These are phyloP conservation scores for Candida sakaeoensis DNA, from an alignment of 805 yeast genomes.

Conservation along the genomic window DNA sequence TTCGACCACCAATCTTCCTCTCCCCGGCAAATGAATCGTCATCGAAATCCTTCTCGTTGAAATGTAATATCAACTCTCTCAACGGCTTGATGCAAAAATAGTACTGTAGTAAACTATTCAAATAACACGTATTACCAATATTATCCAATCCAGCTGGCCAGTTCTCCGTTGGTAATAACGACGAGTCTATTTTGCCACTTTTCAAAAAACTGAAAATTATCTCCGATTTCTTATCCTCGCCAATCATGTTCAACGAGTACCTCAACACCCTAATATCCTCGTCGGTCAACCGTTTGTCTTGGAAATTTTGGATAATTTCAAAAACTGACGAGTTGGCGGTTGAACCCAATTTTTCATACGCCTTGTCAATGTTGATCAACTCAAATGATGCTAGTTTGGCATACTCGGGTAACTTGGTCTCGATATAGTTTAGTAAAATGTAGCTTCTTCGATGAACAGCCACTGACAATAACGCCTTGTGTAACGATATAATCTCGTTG, in stretches of 20 bases:
- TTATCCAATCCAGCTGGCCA: conserved; percentile 93
- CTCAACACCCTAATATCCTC: conserved; percentile 56
- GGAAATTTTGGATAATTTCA: conserved; percentile 50
- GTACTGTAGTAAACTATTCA: conserved; percentile 86
- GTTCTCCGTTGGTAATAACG: conserved; percentile 54
- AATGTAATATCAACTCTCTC: conserved; percentile 59
- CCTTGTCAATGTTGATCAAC: conserved; percentile 21
- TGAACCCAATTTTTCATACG: conserved; percentile 42
- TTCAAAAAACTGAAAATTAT: conserved; percentile 53
- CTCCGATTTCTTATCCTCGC: conserved; percentile 50
- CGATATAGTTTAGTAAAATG: conserved; percentile 53
- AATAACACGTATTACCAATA: conserved; percentile 93
- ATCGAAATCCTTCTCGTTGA: conserved; percentile 33
- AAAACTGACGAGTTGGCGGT: conserved; percentile 50
- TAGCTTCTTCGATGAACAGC: conserved; percentile 58
- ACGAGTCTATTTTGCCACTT: conserved; percentile 58
- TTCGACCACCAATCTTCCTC: conserved; percentile 79
- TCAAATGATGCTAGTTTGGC: conserved; percentile 11
- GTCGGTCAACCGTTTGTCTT: conserved; percentile 29
- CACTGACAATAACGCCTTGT: conserved; percentile 59
- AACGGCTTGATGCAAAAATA: conserved; percentile 84
- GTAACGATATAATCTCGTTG: conserved; percentile 35
- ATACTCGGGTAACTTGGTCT: conserved; percentile 35
- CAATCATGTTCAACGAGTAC: conserved; percentile 54
- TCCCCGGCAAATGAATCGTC: conserved; percentile 13